Evolutionary conservation across 2,329 filamentous ascomycete genomes (phyloP).

Genomic region (Epichloe sylvatica): DNA sequence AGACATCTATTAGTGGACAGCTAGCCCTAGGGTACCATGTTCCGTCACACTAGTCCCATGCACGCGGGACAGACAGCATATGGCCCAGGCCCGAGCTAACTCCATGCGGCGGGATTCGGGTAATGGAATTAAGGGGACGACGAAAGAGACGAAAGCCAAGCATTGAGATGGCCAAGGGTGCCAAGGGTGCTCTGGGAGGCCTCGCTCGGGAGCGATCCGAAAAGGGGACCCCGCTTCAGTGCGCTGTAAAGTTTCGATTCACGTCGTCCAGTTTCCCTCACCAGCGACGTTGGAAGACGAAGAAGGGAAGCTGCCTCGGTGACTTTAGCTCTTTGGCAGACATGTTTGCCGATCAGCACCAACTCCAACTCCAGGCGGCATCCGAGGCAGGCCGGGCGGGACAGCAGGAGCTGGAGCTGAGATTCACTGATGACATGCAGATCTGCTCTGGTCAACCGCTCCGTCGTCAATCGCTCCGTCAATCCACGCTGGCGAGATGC

Average conservation of each 20-base stretch:
- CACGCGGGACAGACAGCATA: background rate
- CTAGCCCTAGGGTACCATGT: background rate
- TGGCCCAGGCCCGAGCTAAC: background rate
- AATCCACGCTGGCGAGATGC: no score
- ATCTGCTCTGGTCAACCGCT: no score
- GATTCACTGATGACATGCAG: no score
- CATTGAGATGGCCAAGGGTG: background rate
- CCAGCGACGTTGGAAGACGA: no score
- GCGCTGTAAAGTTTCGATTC: no score
- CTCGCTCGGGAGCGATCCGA: constrained; percentile 7
- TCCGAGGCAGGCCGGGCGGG: no score
- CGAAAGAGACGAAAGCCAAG: background rate
- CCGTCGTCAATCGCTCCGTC: no score
- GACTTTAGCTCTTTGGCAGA: no score
- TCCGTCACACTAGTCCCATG: background rate
- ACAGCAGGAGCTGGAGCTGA: no score
- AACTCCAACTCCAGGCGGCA: background rate
- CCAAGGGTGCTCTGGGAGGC: constrained; percentile 3
- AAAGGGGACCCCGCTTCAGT: background rate
- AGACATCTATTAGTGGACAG: background rate
- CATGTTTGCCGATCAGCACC: background rate
- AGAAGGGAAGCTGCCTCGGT: background rate
- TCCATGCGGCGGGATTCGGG: background rate
- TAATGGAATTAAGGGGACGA: background rate
- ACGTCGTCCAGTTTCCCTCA: no score